A percentile compares a stretch with the other conserved stretches of the same genome.
Conservation (phyloP, 1,284 basidiomycete species). For the Laetiporus sulphureus region DNA sequence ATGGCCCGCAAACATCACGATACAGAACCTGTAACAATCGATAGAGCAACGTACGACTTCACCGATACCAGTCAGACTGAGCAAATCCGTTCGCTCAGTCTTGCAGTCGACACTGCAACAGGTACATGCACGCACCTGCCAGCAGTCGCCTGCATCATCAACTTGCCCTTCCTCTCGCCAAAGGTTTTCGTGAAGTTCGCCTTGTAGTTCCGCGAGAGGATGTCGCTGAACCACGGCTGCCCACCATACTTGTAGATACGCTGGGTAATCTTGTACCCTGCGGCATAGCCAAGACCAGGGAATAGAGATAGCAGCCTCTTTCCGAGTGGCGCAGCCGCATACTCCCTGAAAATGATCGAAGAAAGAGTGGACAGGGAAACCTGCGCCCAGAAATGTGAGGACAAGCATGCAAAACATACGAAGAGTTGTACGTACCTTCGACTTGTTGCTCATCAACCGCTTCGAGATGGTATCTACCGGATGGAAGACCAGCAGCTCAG, state of each 20-base stretch:
- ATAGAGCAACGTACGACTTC: constrained; percentile 80
- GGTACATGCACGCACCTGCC: constrained; percentile 60
- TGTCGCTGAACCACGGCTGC: constrained; percentile 95
- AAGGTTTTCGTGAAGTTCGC: constrained; percentile 76
- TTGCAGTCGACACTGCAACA: neutral
- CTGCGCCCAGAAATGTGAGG: constrained; percentile 27
- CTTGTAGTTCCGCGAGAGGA: constrained; percentile 77
- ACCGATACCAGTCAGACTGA: constrained; percentile 89
- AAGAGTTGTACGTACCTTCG: constrained; percentile 56
- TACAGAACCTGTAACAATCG: neutral
- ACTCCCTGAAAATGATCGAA: constrained; percentile 83
- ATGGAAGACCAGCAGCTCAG: constrained; percentile 89
- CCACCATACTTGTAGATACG: constrained; percentile 98
- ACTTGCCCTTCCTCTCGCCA: constrained; percentile 94
- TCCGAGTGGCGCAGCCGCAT: constrained; percentile 65
- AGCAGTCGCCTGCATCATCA: constrained; percentile 93
- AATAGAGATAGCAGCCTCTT: constrained; percentile 87
- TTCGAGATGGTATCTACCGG: constrained; percentile 96
- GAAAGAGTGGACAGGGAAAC: constrained; percentile 60
- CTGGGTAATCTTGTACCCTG: constrained; percentile 94
- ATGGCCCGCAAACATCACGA: neutral
- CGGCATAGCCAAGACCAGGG: constrained; percentile 96
- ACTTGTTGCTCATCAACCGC: constrained; percentile 96
- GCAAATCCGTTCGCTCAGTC: neutral
- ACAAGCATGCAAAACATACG: neutral